Evolutionary conservation across 192 early-diverging fungal genomes (phyloP), one percentile per base, ranked within the genome.

Genomic region (Backusella tuberculispora): DNA sequence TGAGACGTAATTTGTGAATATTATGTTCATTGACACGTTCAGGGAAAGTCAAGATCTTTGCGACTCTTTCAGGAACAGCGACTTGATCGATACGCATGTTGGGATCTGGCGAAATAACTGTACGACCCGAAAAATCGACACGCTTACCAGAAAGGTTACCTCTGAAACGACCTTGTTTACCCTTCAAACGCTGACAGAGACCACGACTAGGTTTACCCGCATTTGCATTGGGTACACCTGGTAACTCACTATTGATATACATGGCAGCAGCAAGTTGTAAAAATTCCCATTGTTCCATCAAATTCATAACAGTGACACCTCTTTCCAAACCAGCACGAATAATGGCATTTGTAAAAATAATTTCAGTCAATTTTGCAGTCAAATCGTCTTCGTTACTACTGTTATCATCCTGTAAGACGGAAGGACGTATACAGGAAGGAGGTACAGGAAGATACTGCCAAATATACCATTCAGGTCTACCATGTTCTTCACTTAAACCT

Each of bases 111-210:
- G 97, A 98, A 83, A 99, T 99, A 67, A 99, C 98, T 4, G 98
- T 99, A 80, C 98, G 90, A 4, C 94, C 97, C 42, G 97, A 98
- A 76, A 98, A 99, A 82, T 99, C 97, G 6, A 99, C 98, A 81
- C 98, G 96, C 88, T 99, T 99, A 71, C 98, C 98, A 1, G 95
- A 97, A 66, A 99, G 85, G 72, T 99, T 99, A 50, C 98, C 98
- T 75, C 98, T 92, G 88, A 99, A 98, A 66, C 98, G 93, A 69
- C 98, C 98, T 73, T 98, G 94, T 78, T 99, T 99, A 53, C 98
- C 98, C 87, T 99, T 99, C 68, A 99, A 81, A 41, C 98, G 88
- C 85, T 99, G 98, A 70, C 94, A 95, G 66, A 98, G 92, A 69
- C 98, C 98, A 74, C 88, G 86, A 63, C 88, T 90, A 1, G 90